Conservation (phyloP, 805 yeast genomes). For the Myxozyma sirexii region DNA sequence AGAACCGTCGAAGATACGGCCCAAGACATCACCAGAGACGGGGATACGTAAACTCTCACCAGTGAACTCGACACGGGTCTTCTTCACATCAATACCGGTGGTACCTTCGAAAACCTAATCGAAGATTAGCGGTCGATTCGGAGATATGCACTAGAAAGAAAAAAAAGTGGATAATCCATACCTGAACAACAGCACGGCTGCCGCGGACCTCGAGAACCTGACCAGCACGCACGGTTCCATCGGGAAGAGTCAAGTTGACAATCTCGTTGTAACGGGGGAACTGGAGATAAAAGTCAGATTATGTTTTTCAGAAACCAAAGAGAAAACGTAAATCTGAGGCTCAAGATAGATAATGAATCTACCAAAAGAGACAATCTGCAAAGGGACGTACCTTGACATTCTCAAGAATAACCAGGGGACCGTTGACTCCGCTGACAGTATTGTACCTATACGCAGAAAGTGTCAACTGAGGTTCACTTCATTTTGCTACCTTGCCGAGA, state of each 20-base stretch:
- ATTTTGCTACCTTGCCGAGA: not conserved
- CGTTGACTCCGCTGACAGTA: slow-evolving; percentile 98
- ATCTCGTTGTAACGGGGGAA: slow-evolving; percentile 93
- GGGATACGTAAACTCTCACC: slow-evolving; percentile 92
- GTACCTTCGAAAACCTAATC: slow-evolving; percentile 92
- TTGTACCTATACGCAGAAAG: slow-evolving; percentile 66
- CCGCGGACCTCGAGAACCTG: slow-evolving; percentile 98
- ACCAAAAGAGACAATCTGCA: too few relatives aligned
- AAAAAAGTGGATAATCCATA: not conserved
- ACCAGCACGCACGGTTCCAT: slow-evolving; percentile 92
- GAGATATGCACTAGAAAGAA: not conserved
- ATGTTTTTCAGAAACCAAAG: too few relatives aligned
- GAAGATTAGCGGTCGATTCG: not conserved
- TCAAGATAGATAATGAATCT: too few relatives aligned
- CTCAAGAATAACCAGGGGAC: slow-evolving; percentile 91
- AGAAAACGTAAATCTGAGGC: too few relatives aligned
- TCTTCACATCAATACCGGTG: slow-evolving; percentile 96
- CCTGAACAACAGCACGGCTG: slow-evolving; percentile 92
- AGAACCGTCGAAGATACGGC: slow-evolving; percentile 98
- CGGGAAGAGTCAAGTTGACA: slow-evolving; percentile 95
- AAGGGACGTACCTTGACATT: slow-evolving; percentile 56
- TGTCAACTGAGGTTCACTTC: not conserved
- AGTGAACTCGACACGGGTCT: slow-evolving; percentile 95
- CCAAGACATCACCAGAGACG: slow-evolving; percentile 95
- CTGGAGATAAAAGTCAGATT: slow-evolving; percentile 20